Percentiles rank a stretch among this genome's conserved stretches.
Evolutionary conservation across 2,329 filamentous ascomycete genomes (phyloP).

Genomic region (Trichoderma sp.): DNA sequence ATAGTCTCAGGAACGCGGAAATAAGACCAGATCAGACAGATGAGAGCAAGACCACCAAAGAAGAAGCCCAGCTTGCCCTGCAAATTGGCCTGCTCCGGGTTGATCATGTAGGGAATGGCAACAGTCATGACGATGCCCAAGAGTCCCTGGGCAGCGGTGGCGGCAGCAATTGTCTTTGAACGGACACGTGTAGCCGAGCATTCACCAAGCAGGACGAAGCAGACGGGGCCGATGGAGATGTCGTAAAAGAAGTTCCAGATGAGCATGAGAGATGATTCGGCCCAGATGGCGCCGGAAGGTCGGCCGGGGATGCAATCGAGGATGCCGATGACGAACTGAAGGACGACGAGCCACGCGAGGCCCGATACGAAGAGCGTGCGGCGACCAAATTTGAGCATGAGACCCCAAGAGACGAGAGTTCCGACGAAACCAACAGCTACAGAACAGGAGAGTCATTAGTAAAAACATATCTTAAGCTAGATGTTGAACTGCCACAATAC

Average conservation of each 20-base stretch:
- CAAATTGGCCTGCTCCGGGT: constrained; percentile 35
- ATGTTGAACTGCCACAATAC: fast-evolving
- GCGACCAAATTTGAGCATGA: constrained; percentile 43
- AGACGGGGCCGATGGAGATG: constrained; percentile 44
- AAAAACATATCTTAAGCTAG: constrained; percentile 35
- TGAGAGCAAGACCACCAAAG: constrained; percentile 30
- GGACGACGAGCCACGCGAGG: constrained; percentile 39
- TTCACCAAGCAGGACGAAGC: constrained; percentile 44
- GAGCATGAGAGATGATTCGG: constrained; percentile 40
- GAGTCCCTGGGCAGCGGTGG: constrained; percentile 33
- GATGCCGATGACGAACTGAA: constrained; percentile 43
- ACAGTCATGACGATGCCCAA: constrained; percentile 32
- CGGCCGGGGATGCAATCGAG: constrained; percentile 47
- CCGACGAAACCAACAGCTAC: constrained; percentile 44
- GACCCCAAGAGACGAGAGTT: constrained; percentile 42
- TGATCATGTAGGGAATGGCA: constrained; percentile 35
- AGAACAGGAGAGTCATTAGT: constrained; percentile 32
- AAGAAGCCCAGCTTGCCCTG: constrained; percentile 38
- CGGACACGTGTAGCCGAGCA: constrained; percentile 42
- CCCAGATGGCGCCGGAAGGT: constrained; percentile 37
- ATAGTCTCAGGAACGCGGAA: constrained; percentile 37
- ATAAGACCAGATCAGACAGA: constrained; percentile 34
- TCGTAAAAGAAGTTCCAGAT: constrained; percentile 45
- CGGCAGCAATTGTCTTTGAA: constrained; percentile 43
- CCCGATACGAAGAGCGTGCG: constrained; percentile 42